Base-by-base conservation (phyloP, 371 early-diverging fungal genomes). In the Zancudomyces culisetae region DNA sequence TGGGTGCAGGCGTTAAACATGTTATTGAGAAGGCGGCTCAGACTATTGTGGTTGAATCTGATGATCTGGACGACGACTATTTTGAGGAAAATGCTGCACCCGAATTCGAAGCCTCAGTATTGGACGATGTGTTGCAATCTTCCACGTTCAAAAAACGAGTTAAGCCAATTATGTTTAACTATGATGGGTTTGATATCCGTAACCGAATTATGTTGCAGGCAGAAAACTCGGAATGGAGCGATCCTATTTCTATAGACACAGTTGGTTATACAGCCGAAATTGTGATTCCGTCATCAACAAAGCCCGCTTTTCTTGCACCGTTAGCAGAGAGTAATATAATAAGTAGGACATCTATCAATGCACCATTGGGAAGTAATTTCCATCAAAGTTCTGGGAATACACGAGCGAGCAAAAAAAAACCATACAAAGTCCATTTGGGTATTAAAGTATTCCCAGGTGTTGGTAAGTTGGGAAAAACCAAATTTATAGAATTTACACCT, bases 181-280 rank as follows among this genome's bases (percentile, higher is more conserved):
- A 90, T 62, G 83, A 84, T 0, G 79, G 70, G 35, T 72, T 73
- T 43, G 90, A 91, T 48, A 77, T 81, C 29, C 69, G 83, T 13
- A 91, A 88, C 61, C 72, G 94, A 24, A 80, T 86, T 0, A 58
- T 84, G 47, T 72, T 94, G 28, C 77, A 85, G 58, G 76, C 83
- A 1, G 74, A 70, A 1, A 73, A 76, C 29, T 83, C 90, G 0
- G 87, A 90, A 0, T 92, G 91, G 93, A 92, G 93, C 66, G 67
- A 81, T 61, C 90, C 90, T 0, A 58, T 93, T 48, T 91, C 91
- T 66, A 92, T 97, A 55, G 97, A 94, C 55, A 91, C 92, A 1
- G 84, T 93, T 43, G 94, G 95, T 13, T 85, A 83, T 54, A 73
- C 79, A 1, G 78, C 80, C 54, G 89, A 84, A 48, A 75, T 92